These are phyloP conservation scores for Boletus huronensis DNA, from an alignment of 768 basidiomycete genomes.

Conservation along the genomic window DNA sequence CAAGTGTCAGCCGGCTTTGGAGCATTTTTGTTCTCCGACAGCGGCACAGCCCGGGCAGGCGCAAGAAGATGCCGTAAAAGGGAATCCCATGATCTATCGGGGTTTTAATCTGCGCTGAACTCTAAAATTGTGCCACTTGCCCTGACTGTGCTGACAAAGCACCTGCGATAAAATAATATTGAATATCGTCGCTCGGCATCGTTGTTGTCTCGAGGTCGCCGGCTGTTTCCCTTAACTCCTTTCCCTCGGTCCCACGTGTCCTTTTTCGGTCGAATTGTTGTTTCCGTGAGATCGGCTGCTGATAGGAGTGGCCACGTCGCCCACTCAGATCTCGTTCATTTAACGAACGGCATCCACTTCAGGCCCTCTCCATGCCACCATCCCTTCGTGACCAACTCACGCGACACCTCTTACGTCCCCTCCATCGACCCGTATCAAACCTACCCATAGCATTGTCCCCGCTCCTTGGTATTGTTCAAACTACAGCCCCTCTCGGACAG, in stretches of 20 bases:
- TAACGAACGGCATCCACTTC: not conserved
- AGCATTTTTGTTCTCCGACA: conserved; percentile 34
- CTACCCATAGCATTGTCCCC: not conserved
- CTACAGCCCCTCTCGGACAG: not conserved
- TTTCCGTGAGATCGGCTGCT: conserved; percentile 12
- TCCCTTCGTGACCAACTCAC: conserved; percentile 6
- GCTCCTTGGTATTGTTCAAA: not conserved
- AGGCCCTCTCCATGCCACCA: conserved; percentile 9
- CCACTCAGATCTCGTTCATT: not conserved
- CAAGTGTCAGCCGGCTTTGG: conserved; percentile 30
- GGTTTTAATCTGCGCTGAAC: conserved; percentile 29
- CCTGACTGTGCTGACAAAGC: not conserved
- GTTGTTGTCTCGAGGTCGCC: conserved; percentile 24
- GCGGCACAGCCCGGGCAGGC: conserved; percentile 29
- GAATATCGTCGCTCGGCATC: too few species aligned
- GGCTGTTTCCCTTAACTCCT: conserved; percentile 18
- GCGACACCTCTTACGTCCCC: conserved; percentile 4
- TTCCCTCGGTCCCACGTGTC: conserved; percentile 9
- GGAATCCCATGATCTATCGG: conserved; percentile 14
- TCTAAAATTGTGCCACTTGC: conserved; percentile 11
- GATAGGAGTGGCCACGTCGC: conserved; percentile 21
- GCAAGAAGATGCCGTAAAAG: conserved; percentile 20
- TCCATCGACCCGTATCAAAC: not conserved
- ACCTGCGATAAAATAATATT: too few species aligned
- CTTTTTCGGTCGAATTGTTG: conserved; percentile 12